These are phyloP conservation scores for Tulasnella sp. DNA, from an alignment of 768 basidiomycete genomes.

Conservation along the genomic window DNA sequence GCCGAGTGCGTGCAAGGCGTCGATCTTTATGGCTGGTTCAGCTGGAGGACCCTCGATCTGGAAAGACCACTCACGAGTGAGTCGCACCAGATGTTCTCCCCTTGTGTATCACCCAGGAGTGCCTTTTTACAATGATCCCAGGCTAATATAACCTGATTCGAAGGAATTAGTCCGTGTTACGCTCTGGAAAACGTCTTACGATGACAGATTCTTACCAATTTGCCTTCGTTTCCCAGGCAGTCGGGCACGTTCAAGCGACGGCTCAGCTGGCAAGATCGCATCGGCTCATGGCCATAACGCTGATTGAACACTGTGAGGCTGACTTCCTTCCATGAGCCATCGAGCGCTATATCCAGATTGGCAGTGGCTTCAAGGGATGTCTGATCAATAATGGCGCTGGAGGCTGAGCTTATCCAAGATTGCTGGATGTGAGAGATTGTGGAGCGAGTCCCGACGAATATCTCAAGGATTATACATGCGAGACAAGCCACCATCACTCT, in stretches of 20 bases:
- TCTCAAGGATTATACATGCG: too few relatives aligned
- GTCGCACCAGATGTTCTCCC: background rate
- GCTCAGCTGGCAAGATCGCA: background rate
- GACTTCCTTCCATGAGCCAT: conserved; percentile 8
- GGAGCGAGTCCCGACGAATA: too few relatives aligned
- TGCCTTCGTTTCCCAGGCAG: background rate
- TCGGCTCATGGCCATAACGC: background rate
- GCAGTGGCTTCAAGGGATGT: too few relatives aligned
- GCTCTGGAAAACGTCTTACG: background rate
- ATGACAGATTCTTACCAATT: background rate
- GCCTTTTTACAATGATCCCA: background rate
- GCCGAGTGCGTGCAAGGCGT: background rate
- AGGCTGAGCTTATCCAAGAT: too few relatives aligned
- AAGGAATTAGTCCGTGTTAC: background rate
- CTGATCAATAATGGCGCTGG: too few relatives aligned
- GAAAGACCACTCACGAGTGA: background rate
- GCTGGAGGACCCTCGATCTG: too few relatives aligned
- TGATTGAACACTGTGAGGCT: background rate
- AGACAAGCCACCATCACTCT: too few relatives aligned
- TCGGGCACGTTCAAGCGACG: too few relatives aligned
- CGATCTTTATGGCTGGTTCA: background rate
- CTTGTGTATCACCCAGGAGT: background rate
- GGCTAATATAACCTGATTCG: background rate
- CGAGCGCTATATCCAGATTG: background rate
- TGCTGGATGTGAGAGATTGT: too few relatives aligned